Conservation (phyloP, 1,284 basidiomycete genomes). For the Hypsizygus ulmarius region DNA sequence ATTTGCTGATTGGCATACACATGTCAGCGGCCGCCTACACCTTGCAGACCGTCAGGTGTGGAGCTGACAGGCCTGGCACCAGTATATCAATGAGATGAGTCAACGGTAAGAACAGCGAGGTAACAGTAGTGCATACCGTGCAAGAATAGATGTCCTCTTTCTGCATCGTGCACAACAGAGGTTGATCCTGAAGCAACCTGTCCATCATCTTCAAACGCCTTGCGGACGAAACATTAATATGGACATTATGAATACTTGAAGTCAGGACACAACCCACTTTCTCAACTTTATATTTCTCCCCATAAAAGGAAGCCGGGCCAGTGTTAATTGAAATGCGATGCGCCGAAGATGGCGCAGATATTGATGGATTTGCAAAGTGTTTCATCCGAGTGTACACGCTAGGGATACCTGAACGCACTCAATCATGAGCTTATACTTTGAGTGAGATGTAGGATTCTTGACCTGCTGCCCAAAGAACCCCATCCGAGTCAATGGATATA, state of each 20-base stretch:
- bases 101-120: not conserved
- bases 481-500: constrained; percentile 52
- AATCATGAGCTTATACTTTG: not conserved
- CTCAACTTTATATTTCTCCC: constrained; percentile 62
- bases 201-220: constrained; percentile 69
- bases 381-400: constrained; percentile 30
- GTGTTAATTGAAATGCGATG: constrained; percentile 54
- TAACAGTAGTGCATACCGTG: constrained; percentile 40
- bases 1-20: too few species aligned
- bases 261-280: constrained; percentile 39
- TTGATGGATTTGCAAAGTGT: constrained; percentile 31
- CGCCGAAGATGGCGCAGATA: constrained; percentile 18
- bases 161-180: constrained; percentile 48
- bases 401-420: constrained; percentile 30
- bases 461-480: constrained; percentile 60
- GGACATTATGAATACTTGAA: not conserved
- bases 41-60: constrained; percentile 32
- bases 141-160: constrained; percentile 50
- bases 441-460: constrained; percentile 14
- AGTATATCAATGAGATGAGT: not conserved
- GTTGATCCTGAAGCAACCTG: constrained; percentile 51
- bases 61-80: constrained; percentile 29
- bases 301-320: constrained; percentile 50
- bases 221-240: constrained; percentile 5
- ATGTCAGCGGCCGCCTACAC: constrained; percentile 12